Base-by-base conservation (phyloP, 2,329 filamentous ascomycete species). In the Nannizziopsis arthrosporioides region DNA sequence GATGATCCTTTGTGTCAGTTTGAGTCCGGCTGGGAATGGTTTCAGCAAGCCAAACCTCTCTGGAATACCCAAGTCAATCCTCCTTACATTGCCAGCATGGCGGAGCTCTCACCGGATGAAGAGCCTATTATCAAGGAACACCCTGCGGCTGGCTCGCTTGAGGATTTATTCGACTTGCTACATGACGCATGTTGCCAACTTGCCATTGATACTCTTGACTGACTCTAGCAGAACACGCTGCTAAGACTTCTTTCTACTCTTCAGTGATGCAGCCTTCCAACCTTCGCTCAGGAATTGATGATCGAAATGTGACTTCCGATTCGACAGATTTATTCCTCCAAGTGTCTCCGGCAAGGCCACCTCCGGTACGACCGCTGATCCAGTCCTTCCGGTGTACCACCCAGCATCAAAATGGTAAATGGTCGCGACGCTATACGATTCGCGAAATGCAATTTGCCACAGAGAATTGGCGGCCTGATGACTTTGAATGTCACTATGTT, bases 301-400 rank as follows among this genome's bases (percentile, higher is more conserved):
- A 44, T 44, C 35, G 37, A 42, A 44, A 43, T n/a, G 34, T 51
- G 2, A 42, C n/a, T 14, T 49, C 38, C 1, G 44, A 54, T 12
- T 36, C 52, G 14, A 18, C 50, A 30, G 35, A 34, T 10, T 40
- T 50, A n/a, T 50, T 45, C 22, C n/a, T n/a, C n/a, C n/a, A 30
- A 27, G 14, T 27, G 19, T 12, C 8, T 54, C 17, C 44, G 18
- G 7, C 9, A n/a, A 14, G 41, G 30, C 12, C n/a, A 41, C 41
- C 51, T 52, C 34, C 42, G 31, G 14, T 50, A 54, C 50, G 43
- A 17, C 22, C 47, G 7, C 45, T 55, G 12, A 18, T 51, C n/a
- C 39, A 42, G n/a, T 50, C 54, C n/a, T 22, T 53, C n/a, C n/a
- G n/a, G n/a, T n/a, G n/a, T n/a, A n/a, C n/a, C n/a, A n/a, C n/a